A percentile compares a stretch with the other conserved stretches of the same genome.
phyloP scores from a whole-genome alignment of 768 basidiomycete genomes.

The Lactifluus pinguis region DNA sequence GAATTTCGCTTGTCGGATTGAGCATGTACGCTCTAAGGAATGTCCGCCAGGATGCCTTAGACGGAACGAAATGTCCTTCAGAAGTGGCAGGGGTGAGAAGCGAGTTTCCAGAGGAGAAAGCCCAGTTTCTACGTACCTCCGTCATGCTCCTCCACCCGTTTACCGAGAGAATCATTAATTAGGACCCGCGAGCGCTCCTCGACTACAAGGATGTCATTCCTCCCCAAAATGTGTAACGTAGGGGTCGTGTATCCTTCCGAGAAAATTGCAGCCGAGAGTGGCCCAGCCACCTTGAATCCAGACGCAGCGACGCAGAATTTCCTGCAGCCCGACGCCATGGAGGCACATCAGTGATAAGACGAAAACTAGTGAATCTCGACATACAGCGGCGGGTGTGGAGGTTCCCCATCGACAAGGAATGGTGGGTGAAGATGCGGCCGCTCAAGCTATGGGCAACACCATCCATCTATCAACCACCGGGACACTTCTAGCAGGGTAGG shows the following conservation, averaged over 20 bases:
- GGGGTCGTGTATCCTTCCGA: conserved; percentile 50
- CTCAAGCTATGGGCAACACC: conserved; percentile 36
- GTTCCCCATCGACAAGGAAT: conserved; percentile 53
- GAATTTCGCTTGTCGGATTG: conserved; percentile 39
- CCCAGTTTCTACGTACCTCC: conserved; percentile 46
- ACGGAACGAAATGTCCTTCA: conserved; percentile 77
- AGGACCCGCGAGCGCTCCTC: conserved; percentile 57
- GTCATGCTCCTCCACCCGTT: conserved; percentile 65
- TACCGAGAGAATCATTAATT: conserved; percentile 43
- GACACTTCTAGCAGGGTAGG: background rate
- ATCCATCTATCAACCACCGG: background rate
- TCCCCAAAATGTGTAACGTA: conserved; percentile 72
- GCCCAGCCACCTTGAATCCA: conserved; percentile 49
- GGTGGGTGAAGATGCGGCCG: conserved; percentile 41
- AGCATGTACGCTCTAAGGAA: conserved; percentile 63
- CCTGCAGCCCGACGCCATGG: conserved; percentile 28
- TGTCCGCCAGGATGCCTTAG: conserved; percentile 63
- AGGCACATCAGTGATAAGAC: background rate
- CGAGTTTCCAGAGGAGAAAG: background rate
- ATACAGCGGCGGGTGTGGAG: conserved; percentile 71
- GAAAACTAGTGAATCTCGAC: conserved; percentile 21
- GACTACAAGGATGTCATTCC: conserved; percentile 63
- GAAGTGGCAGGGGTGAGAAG: background rate
- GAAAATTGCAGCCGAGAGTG: conserved; percentile 43
- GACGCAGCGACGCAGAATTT: conserved; percentile 69